Percentiles rank a stretch among this genome's conserved stretches.
Conservation (phyloP, 2,329 filamentous ascomycete genomes). For the Fusarium mexicanum region DNA sequence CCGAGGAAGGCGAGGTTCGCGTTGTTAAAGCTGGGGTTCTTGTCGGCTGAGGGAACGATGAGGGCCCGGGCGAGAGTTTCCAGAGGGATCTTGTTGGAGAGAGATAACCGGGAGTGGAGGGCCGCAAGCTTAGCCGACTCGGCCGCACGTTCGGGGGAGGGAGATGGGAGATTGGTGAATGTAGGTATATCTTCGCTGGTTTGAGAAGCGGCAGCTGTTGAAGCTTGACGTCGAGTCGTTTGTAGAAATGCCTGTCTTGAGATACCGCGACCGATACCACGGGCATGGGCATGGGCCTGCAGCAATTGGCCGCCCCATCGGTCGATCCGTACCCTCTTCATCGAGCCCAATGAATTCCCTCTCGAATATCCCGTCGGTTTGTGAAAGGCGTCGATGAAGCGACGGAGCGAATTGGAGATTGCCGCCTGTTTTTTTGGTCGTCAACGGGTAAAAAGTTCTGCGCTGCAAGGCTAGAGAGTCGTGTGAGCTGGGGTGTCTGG, state of each 20-base stretch:
- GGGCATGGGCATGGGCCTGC: constrained; percentile 41
- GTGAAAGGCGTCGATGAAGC: constrained; percentile 22
- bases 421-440: constrained; percentile 27
- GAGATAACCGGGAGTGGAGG: constrained; percentile 86
- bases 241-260: constrained; percentile 37
- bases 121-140: constrained; percentile 90
- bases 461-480: constrained; percentile 43
- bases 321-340: constrained; percentile 56
- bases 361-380: constrained; percentile 23
- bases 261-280: constrained; percentile 23
- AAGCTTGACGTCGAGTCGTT: constrained; percentile 44
- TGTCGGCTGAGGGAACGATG: constrained; percentile 85
- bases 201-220: constrained; percentile 42
- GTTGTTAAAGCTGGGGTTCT: constrained; percentile 87
- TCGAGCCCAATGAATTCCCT: constrained; percentile 41
- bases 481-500: constrained; percentile 45
- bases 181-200: constrained; percentile 38
- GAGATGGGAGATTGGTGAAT: constrained; percentile 69
- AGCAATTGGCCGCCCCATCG: constrained; percentile 55
- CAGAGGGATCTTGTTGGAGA: constrained; percentile 83
- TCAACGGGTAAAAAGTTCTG: constrained; percentile 50
- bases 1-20: constrained; percentile 83
- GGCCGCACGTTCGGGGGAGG: constrained; percentile 71
- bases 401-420: constrained; percentile 12
- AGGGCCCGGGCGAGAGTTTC: constrained; percentile 87